phyloP scores from a whole-genome alignment of 2,329 filamentous ascomycete genomes.

The Neofusicoccum sp. region DNA sequence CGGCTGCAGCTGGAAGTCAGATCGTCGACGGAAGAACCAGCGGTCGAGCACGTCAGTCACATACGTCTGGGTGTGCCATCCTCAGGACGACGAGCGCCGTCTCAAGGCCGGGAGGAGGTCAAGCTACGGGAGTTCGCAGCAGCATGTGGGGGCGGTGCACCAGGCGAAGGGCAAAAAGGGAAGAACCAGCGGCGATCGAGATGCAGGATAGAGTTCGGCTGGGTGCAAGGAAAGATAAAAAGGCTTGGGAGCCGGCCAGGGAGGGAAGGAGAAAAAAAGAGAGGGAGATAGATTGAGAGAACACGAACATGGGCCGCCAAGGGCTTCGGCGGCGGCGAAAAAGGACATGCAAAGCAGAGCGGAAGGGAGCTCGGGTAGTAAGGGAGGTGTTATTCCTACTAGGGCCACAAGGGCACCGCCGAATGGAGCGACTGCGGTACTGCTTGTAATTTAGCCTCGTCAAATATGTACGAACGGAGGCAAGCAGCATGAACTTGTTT shows the following conservation, averaged over 20 bases:
- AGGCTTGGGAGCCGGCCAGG: background rate
- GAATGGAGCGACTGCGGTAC: background rate
- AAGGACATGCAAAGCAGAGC: background rate
- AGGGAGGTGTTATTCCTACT: background rate
- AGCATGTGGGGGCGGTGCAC: background rate
- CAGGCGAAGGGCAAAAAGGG: background rate
- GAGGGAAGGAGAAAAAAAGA: background rate
- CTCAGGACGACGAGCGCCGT: background rate
- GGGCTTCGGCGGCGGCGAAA: background rate
- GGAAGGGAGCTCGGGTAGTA: background rate
- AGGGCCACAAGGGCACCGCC: background rate
- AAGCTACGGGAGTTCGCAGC: background rate
- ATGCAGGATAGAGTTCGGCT: background rate
- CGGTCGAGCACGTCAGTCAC: background rate
- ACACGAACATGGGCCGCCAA: background rate
- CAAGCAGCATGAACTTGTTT: background rate
- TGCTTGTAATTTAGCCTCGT: background rate
- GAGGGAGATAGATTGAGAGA: background rate
- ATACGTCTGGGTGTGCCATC: background rate
- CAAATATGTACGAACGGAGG: background rate
- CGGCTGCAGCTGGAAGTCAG: background rate
- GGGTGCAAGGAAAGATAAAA: background rate
- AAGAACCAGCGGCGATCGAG: background rate
- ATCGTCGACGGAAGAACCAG: background rate
- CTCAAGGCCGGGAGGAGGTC: background rate